Evolutionary conservation across 495 filamentous ascomycete genomes (phyloP).

Genomic region (Hapsidospora chrysogenum): DNA sequence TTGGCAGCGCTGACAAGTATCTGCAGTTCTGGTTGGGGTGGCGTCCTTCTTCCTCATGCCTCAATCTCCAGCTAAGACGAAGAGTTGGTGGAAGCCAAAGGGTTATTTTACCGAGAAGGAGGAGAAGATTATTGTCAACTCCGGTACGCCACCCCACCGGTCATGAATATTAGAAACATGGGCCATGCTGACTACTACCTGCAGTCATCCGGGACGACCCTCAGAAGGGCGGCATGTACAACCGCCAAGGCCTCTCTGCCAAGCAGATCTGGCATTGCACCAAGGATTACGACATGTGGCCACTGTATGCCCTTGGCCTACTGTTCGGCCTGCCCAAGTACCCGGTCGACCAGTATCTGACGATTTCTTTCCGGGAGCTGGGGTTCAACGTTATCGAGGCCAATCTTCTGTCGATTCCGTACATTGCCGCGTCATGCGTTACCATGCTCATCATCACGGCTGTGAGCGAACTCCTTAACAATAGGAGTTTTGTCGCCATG

Average conservation of each 20-base stretch:
- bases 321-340: conserved; percentile 35
- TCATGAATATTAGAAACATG: too few species aligned
- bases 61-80: conserved; percentile 48
- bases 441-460: not conserved
- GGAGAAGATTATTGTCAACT: conserved; percentile 52
- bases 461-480: not conserved
- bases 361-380: conserved; percentile 37
- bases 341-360: conserved; percentile 41
- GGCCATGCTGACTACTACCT: too few species aligned
- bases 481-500: not conserved
- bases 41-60: conserved; percentile 39
- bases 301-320: conserved; percentile 48
- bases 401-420: conserved; percentile 56
- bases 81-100: conserved; percentile 41
- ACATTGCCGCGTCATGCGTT: not conserved
- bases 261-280: conserved; percentile 39
- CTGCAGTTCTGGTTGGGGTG: too few species aligned
- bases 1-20: too few species aligned
- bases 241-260: conserved; percentile 41
- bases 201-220: conserved; percentile 57
- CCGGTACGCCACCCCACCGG: too few species aligned
- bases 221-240: conserved; percentile 42
- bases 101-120: conserved; percentile 48
- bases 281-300: conserved; percentile 57
- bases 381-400: conserved; percentile 52